A percentile compares a stretch with the other conserved stretches of the same genome.
Evolutionary conservation across 371 early-diverging fungal genomes (phyloP).

Genomic region (Apophysomyces trapeziformis): DNA sequence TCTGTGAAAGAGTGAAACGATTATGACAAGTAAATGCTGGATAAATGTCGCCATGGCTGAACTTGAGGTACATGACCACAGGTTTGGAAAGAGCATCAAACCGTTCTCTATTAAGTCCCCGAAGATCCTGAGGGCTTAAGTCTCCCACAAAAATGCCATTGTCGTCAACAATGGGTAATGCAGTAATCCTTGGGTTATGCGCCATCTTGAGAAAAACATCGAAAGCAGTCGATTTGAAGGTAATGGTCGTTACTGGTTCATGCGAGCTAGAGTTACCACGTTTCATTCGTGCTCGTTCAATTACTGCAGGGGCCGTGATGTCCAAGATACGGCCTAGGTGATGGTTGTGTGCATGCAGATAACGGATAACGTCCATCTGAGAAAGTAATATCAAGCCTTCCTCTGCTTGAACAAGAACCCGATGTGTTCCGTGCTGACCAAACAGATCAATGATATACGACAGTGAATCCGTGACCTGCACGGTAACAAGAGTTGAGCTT

Average conservation of each 20-base stretch:
- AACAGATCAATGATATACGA: slow-evolving; percentile 43
- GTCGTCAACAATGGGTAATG: slow-evolving; percentile 59
- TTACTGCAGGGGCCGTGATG: slow-evolving; percentile 36
- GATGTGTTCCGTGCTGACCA: slow-evolving; percentile 50
- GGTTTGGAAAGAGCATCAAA: slow-evolving; percentile 48
- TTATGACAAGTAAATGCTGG: slow-evolving; percentile 59
- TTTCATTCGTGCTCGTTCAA: slow-evolving; percentile 22
- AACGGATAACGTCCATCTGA: slow-evolving; percentile 65
- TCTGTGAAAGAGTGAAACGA: slow-evolving; percentile 60
- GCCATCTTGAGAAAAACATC: slow-evolving; percentile 57
- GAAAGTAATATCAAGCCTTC: slow-evolving; percentile 52
- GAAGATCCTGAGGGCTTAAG: slow-evolving; percentile 64
- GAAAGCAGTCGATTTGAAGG: slow-evolving; percentile 56
- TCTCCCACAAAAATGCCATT: slow-evolving; percentile 57
- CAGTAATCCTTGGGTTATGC: slow-evolving; percentile 39
- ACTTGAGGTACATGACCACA: slow-evolving; percentile 45
- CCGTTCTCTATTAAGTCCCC: slow-evolving; percentile 61
- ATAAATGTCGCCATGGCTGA: slow-evolving; percentile 52
- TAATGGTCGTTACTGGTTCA: slow-evolving; percentile 23
- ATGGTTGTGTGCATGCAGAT: slow-evolving; percentile 61
- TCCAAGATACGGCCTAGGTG: slow-evolving; percentile 60
- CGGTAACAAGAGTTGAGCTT: slow-evolving; percentile 43
- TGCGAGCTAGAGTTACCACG: slow-evolving; percentile 1
- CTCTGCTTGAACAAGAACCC: slow-evolving; percentile 53
- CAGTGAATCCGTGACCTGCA: slow-evolving; percentile 44